Evolutionary conservation across 2,329 filamentous ascomycete species (phyloP).

Genomic region (Sporothrix brasiliensis): DNA sequence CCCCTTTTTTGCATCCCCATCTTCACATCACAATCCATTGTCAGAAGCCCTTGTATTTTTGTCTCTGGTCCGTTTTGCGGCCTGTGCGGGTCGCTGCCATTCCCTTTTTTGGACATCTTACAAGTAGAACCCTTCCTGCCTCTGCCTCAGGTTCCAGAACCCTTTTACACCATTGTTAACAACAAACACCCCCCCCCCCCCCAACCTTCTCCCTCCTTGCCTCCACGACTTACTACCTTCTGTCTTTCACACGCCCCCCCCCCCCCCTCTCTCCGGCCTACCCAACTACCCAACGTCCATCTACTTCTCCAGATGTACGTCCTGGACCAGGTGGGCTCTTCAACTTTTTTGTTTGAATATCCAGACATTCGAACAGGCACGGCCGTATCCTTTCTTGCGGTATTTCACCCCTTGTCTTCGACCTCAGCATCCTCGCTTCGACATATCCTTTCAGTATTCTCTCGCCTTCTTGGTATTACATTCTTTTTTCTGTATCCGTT

Average conservation of each 20-base stretch:
- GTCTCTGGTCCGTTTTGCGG: constrained; percentile 4
- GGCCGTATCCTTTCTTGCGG: constrained; percentile 10
- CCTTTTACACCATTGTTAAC: constrained; percentile 25
- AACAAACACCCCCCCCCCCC: constrained; percentile 8
- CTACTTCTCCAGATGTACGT: constrained; percentile 17
- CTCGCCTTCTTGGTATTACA: neutral
- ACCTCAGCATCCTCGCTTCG: neutral
- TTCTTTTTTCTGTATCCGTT: constrained; percentile 6
- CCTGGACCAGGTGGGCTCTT: constrained; percentile 18
- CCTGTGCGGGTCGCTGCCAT: constrained; percentile 20
- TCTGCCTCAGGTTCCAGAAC: constrained; percentile 10
- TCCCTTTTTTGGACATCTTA: constrained; percentile 11
- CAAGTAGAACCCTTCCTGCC: constrained; percentile 1
- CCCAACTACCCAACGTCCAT: constrained; percentile 6
- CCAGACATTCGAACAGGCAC: constrained; percentile 15
- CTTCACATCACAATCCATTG: constrained; percentile 16
- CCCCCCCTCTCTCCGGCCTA: neutral
- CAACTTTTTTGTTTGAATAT: constrained; percentile 17
- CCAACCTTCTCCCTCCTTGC: neutral
- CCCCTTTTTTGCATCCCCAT: neutral
- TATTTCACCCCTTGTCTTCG: constrained; percentile 9
- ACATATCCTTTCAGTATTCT: neutral
- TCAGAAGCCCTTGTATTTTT: constrained; percentile 10
- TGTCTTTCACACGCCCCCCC: constrained; percentile 1
- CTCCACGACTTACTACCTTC: neutral